Base-by-base conservation (phyloP, 2,329 filamentous ascomycete species). In the Bipolaris bicolor region DNA sequence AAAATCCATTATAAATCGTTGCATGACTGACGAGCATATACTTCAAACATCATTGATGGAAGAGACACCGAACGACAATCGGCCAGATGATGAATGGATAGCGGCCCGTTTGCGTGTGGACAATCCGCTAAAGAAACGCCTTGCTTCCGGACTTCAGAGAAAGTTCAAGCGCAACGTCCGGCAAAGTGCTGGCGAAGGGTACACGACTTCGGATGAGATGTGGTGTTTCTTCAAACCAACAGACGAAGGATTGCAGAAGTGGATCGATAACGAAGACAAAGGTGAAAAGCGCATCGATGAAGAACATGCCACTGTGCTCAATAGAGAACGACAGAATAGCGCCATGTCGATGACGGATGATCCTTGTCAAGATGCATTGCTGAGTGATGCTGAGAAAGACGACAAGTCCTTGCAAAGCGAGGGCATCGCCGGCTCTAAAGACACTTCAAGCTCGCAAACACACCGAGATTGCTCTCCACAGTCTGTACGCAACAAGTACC, bases 81-180 rank as follows among this genome's bases (percentile, higher is more conserved):
- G 79, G 45, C 87, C 87, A 0, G 76, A 83, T 22, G 79, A 86
- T 18, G 85, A 85, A 67, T 88, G 80, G 78, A 84, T 84, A 34
- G 87, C 84, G 0, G 79, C 82, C 43, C 76, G 83, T 43, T 76
- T 89, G 48, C 82, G 80, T 64, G 84, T 89, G 39, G 79, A 81
- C 22, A 81, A 88, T 65, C 85, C 89, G 63, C 81, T 85, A 60
- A 74, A 79, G 26, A 80, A 81, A 41, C 76, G 86, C 16, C 49
- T 85, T 16, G 78, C 74, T 44, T 78, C 79, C 2, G 79, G 76
- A 68, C 61, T 83, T 52, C 77, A 77, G 50, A 75, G 79, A 55
- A 66, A 58, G 29, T 50, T 68, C 22, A 67, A 66, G 24, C 76
- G 65, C n/a, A 67, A 78, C 55, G 57, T 73, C 10, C 77, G 77